Percentiles rank a stretch among this genome's conserved stretches.
These are phyloP conservation scores for Crotalaria pallida DNA, from an alignment of 306 rosid genomes.

Conservation along the genomic window DNA sequence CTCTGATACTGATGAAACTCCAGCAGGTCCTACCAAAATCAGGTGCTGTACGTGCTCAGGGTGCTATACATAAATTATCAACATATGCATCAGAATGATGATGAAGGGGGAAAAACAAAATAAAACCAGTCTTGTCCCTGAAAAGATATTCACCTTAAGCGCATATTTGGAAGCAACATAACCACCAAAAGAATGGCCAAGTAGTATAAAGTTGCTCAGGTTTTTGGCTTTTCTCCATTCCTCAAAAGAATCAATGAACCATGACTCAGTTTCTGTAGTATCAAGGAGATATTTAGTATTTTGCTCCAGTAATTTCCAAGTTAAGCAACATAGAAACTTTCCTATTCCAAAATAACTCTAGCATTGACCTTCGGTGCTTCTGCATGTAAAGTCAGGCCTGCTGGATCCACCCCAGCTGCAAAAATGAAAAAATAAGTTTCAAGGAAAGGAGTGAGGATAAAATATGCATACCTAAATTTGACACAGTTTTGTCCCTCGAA, in stretches of 20 bases:
- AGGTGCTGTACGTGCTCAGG: slow-evolving; percentile 91
- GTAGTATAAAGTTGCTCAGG: slow-evolving; percentile 72
- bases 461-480: neutral
- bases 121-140: neutral
- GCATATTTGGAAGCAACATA: slow-evolving; percentile 94
- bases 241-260: slow-evolving; percentile 96
- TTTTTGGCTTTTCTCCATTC: slow-evolving; percentile 98
- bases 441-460: neutral
- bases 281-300: slow-evolving; percentile 27
- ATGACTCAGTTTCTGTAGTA: slow-evolving; percentile 81
- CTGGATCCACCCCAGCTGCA: slow-evolving; percentile 99
- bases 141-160: slow-evolving; percentile 58
- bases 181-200: slow-evolving; percentile 98
- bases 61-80: slow-evolving; percentile 48
- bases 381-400: slow-evolving; percentile 96
- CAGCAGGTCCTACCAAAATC: slow-evolving; percentile 88
- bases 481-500: neutral
- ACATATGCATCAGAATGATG: slow-evolving; percentile 26
- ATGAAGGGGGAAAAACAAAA: neutral
- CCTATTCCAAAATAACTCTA: slow-evolving; percentile 10
- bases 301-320: neutral
- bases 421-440: slow-evolving; percentile 14
- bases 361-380: slow-evolving; percentile 84
- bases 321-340: slow-evolving; percentile 11
- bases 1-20: slow-evolving; percentile 65